Evolutionary conservation across 371 early-diverging fungal genomes (phyloP).

Genomic region (Mortierella sp.): DNA sequence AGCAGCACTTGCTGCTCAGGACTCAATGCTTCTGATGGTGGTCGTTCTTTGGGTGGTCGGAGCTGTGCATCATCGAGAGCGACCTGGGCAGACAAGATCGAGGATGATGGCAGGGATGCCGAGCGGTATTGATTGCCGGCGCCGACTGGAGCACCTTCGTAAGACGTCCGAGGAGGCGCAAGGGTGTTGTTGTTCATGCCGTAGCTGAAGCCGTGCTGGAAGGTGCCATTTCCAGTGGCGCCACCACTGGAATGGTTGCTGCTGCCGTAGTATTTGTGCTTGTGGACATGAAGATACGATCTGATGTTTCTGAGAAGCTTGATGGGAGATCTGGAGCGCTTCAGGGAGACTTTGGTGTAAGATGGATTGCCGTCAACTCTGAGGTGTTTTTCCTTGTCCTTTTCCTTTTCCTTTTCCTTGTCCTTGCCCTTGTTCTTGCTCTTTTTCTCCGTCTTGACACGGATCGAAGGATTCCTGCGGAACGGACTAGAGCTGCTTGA

Average conservation of each 20-base stretch:
- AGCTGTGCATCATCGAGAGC: not conserved
- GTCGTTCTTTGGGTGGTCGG: conserved; percentile 13
- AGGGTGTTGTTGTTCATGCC: conserved; percentile 15
- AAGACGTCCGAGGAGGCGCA: conserved; percentile 29
- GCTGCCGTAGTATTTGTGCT: conserved; percentile 16
- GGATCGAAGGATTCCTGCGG: conserved; percentile 17
- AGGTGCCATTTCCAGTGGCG: no score
- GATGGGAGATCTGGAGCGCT: conserved; percentile 50
- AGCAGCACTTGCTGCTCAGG: conserved; percentile 48
- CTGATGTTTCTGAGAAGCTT: conserved; percentile 48
- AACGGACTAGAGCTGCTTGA: conserved; percentile 8
- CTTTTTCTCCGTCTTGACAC: not conserved
- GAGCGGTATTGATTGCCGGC: conserved; percentile 20
- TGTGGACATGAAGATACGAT: conserved; percentile 47
- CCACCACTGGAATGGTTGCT: not conserved
- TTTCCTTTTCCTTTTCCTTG: not conserved
- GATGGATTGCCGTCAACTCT: not conserved
- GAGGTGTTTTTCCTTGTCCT: conserved; percentile 6
- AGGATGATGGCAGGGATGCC: conserved; percentile 24
- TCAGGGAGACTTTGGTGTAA: conserved; percentile 17
- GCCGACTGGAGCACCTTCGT: conserved; percentile 13
- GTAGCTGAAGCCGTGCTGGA: conserved; percentile 4
- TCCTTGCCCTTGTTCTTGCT: conserved; percentile 9
- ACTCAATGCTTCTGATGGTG: conserved; percentile 20
- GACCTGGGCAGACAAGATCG: conserved; percentile 23